phyloP scores from a whole-genome alignment of 1,284 basidiomycete genomes.

The Cryptococcus sp. region DNA sequence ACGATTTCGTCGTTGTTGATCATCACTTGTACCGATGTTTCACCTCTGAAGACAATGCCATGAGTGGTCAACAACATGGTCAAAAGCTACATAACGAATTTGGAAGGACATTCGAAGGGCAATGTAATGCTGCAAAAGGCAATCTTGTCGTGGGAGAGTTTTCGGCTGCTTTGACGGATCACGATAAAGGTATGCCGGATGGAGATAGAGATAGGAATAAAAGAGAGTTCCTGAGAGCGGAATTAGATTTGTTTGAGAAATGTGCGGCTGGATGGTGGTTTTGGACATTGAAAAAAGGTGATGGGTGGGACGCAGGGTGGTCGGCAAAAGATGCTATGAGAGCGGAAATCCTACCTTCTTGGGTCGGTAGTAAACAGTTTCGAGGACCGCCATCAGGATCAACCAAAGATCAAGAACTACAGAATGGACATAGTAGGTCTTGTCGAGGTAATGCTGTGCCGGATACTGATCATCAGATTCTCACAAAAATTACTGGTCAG shows the following conservation, averaged over 20 bases:
- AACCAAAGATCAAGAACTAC: constrained; percentile 45
- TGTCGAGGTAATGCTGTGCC: neutral
- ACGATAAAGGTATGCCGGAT: constrained; percentile 41
- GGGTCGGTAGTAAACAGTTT: constrained; percentile 45
- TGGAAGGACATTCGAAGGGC: constrained; percentile 12
- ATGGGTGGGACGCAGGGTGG: constrained; percentile 69
- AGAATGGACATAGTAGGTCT: constrained; percentile 17
- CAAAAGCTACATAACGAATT: constrained; percentile 26
- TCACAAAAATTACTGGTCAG: constrained; percentile 60
- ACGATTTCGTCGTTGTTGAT: constrained; percentile 63
- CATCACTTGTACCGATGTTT: constrained; percentile 79
- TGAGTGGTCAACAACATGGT: constrained; percentile 59
- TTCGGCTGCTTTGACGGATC: constrained; percentile 66
- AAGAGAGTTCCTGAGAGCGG: constrained; percentile 59
- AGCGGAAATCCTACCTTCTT: constrained; percentile 59
- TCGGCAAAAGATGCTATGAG: constrained; percentile 65
- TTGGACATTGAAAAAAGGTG: constrained; percentile 81
- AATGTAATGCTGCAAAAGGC: constrained; percentile 49
- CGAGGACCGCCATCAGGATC: constrained; percentile 30
- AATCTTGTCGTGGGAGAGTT: constrained; percentile 77
- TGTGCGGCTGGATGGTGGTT: constrained; percentile 74
- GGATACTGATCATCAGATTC: constrained; percentile 45
- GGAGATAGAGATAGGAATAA: constrained; percentile 53
- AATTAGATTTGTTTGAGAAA: constrained; percentile 64
- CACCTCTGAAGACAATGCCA: constrained; percentile 54